Evolutionary conservation across 139 green algal genomes (phyloP), one percentile per base, ranked within the genome.

Genomic region (Chlamydomonas schloesseri): DNA sequence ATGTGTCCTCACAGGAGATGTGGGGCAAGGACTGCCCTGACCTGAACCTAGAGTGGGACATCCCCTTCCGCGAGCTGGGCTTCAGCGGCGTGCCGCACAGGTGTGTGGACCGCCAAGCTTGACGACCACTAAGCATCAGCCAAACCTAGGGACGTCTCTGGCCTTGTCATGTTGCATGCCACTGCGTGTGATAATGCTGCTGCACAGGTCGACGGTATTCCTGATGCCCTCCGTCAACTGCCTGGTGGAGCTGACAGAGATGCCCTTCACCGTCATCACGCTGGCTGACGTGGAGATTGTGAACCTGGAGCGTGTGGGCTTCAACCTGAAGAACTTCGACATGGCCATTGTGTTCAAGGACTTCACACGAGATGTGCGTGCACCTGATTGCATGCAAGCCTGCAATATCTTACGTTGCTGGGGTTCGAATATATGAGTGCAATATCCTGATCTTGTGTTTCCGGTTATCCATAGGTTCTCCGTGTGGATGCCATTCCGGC

Each of bases 321-420:
- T 99, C 88, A 97, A 97, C 92, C 92, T 99, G 80, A 98, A 98
- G 84, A 99, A 98, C 90, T 99, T 99, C 81, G 98, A 99, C 94
- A 98, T 99, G 95, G 91, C 96, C 57, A 97, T 99, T 79, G 94
- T 99, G 6, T 99, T 98, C 95, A 99, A 99, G 93, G 90, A 91
- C 83, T 93, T 92, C 65, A 90, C 64, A 28, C 71, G 77, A 4
- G 89, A 92, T 28, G 89, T 87, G 55, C 42, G 81, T 50, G n/a
- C n/a, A n/a, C n/a, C n/a, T n/a, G n/a, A n/a, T n/a, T n/a, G n/a
- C n/a, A n/a, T n/a, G n/a, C n/a, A n/a, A n/a, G n/a, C n/a, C n/a
- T n/a, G n/a, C n/a, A n/a, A 50, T 50, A 50, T 50, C 42, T 50
- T 8, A 8, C n/a, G n/a, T n/a, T n/a, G n/a, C n/a, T n/a, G n/a